Evolutionary conservation across 768 basidiomycete genomes (phyloP).

Genomic region (Trametes gibbosa): DNA sequence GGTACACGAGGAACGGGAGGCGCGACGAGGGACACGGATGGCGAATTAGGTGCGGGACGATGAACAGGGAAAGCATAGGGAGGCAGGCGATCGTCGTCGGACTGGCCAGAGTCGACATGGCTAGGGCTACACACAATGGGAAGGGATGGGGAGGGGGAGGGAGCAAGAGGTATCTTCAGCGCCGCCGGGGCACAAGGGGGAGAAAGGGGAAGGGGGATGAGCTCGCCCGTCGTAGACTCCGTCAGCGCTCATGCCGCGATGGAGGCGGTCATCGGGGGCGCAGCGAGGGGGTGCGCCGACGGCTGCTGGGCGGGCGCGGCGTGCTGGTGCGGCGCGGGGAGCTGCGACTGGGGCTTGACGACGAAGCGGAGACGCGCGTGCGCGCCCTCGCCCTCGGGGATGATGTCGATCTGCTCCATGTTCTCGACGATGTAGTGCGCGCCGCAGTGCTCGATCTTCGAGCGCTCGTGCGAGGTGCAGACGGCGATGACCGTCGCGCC

Average conservation of each 20-base stretch:
- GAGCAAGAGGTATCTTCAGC: too few species aligned
- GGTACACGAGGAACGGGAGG: too few species aligned
- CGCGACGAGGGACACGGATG: too few species aligned
- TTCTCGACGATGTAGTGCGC: slow-evolving; percentile 56
- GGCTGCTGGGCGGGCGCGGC: background rate
- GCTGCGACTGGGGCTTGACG: slow-evolving; percentile 22
- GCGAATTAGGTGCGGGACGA: too few species aligned
- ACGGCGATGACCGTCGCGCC: slow-evolving; percentile 74
- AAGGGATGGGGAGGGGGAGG: background rate
- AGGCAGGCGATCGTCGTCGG: background rate
- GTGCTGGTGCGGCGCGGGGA: background rate
- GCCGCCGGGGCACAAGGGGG: too few species aligned
- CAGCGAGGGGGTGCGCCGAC: slow-evolving; percentile 4
- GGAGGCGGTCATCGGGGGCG: background rate
- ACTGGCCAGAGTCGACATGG: background rate
- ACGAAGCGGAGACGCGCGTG: slow-evolving; percentile 41
- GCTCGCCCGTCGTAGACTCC: too few species aligned
- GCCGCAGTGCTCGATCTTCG: slow-evolving; percentile 51
- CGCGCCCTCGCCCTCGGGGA: slow-evolving; percentile 36
- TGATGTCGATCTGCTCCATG: slow-evolving; percentile 48
- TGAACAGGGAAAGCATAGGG: background rate
- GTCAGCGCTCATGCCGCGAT: background rate
- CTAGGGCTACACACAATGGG: background rate
- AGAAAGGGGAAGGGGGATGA: too few species aligned
- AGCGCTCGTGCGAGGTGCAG: slow-evolving; percentile 67